These are phyloP conservation scores for Suillus sp. DNA, from an alignment of 768 basidiomycete genomes.

Conservation along the genomic window DNA sequence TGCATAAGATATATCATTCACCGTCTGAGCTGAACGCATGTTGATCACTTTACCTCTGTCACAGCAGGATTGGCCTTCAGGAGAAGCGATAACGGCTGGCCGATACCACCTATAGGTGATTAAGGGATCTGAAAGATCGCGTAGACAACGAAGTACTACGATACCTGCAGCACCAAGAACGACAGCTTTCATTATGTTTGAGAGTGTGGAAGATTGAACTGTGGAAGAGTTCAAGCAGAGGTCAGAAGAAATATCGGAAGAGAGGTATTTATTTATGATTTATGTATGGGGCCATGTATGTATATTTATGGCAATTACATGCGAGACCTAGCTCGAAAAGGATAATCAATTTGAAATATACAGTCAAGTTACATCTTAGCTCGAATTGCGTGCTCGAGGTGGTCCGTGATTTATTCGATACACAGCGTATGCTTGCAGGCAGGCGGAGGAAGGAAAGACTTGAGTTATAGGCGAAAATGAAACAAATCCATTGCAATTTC, in stretches of 20 bases:
- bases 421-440: background rate
- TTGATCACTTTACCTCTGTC: slow-evolving; percentile 56
- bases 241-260: slow-evolving; percentile 6
- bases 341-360: slow-evolving; percentile 5
- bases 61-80: slow-evolving; percentile 84
- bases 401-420: background rate
- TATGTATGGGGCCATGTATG: background rate
- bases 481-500: background rate
- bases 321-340: background rate
- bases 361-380: background rate
- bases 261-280: background rate
- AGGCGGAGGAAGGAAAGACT: background rate
- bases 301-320: background rate
- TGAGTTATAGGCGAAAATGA: background rate
- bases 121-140: slow-evolving; percentile 8
- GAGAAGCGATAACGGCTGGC: slow-evolving; percentile 92
- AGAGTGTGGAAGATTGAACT: slow-evolving; percentile 12
- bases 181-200: slow-evolving; percentile 66
- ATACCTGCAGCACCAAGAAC: slow-evolving; percentile 95
- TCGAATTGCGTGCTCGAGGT: background rate
- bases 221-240: slow-evolving; percentile 6
- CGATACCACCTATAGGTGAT: slow-evolving; percentile 77
- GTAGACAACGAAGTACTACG: slow-evolving; percentile 16
- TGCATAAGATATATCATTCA: slow-evolving; percentile 31
- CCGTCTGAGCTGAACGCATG: slow-evolving; percentile 7